A percentile compares a stretch with the other conserved stretches of the same genome.
Conservation (phyloP, 2,329 filamentous ascomycete genomes). For the Pezizomycotina sp. region DNA sequence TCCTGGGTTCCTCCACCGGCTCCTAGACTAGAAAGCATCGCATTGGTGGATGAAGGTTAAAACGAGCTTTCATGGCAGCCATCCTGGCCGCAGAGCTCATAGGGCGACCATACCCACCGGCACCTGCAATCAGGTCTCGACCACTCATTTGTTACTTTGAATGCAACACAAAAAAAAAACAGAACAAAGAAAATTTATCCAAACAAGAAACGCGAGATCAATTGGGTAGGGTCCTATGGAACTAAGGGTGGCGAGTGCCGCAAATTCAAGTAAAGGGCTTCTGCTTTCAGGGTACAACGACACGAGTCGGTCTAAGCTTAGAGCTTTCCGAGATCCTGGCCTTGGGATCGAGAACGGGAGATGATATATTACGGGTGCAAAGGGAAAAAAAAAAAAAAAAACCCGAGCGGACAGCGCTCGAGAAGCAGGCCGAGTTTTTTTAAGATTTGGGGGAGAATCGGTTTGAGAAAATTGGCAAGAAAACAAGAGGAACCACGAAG, state of each 20-base stretch:
- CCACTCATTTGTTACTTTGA: neutral
- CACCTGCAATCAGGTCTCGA: constrained; percentile 8
- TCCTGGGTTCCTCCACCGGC: neutral
- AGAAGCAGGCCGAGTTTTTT: no score
- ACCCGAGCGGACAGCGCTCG: no score
- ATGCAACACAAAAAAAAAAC: no score
- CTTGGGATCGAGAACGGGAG: no score
- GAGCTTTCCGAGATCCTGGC: no score
- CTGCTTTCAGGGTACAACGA: neutral
- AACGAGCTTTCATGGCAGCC: constrained; percentile 14
- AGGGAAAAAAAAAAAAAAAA: no score
- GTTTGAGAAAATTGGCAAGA: neutral
- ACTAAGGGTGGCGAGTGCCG: neutral
- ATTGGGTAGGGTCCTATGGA: neutral
- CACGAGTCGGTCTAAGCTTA: no score
- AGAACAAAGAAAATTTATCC: no score
- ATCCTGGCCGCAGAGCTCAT: constrained; percentile 14
- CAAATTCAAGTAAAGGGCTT: neutral
- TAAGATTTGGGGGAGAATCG: neutral
- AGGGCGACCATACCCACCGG: constrained; percentile 7
- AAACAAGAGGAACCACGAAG: neutral
- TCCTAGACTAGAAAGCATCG: neutral
- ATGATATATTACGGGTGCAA: no score
- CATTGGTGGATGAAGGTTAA: constrained; percentile 5
- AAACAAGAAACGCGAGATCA: no score